Percentiles rank a stretch among this genome's conserved stretches.
Evolutionary conservation across 192 early-diverging fungal species (phyloP).

Genomic region (Backusella macrospora): DNA sequence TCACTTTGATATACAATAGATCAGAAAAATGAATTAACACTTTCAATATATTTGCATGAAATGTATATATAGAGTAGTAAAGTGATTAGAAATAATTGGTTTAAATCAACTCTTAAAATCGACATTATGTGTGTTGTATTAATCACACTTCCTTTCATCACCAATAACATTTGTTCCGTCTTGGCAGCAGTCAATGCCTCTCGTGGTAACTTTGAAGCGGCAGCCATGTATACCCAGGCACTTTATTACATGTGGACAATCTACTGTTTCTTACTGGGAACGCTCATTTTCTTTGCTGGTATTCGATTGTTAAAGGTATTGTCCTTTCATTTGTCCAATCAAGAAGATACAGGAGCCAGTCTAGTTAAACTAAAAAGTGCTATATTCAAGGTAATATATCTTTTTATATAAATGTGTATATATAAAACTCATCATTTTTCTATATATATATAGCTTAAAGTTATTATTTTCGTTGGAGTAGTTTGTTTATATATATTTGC

Average conservation of each 20-base stretch:
- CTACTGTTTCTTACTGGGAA: slow-evolving; percentile 24
- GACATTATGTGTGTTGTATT: slow-evolving; percentile 15
- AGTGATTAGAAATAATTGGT: slow-evolving; percentile 24
- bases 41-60: not conserved
- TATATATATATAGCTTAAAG: slow-evolving; percentile 19
- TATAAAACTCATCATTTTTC: not conserved
- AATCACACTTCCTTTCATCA: slow-evolving; percentile 30
- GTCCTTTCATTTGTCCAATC: not conserved
- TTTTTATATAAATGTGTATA: slow-evolving; percentile 1
- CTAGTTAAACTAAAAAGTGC: slow-evolving; percentile 22
- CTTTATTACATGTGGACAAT: slow-evolving; percentile 35
- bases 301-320: slow-evolving; percentile 23
- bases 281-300: slow-evolving; percentile 23
- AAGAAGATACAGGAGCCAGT: not conserved
- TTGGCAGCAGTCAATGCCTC: slow-evolving; percentile 26
- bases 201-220: slow-evolving; percentile 14
- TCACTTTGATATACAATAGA: too few species aligned
- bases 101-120: slow-evolving; percentile 13
- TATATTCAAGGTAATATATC: slow-evolving; percentile 22
- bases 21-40: not conserved
- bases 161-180: slow-evolving; percentile 36
- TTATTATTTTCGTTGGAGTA: slow-evolving; percentile 15
- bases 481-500: slow-evolving; percentile 19
- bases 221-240: slow-evolving; percentile 19
- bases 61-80: slow-evolving; percentile 22